phyloP scores from a whole-genome alignment of 495 filamentous ascomycete genomes.

The Friedmanniomyces simplex region DNA sequence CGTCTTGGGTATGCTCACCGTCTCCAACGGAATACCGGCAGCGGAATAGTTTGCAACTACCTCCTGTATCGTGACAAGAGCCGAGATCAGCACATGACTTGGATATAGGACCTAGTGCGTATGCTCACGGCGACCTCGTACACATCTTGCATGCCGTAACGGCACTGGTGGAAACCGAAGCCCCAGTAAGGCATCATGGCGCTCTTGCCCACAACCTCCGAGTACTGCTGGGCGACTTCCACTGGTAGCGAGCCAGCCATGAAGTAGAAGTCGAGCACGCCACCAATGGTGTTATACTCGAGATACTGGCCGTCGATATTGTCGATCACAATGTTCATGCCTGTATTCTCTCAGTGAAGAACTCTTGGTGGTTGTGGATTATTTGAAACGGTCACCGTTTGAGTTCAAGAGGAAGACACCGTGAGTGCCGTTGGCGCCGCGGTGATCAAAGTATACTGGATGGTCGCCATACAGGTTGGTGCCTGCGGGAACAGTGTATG shows the following conservation, averaged over 20 bases:
- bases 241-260: conserved; percentile 60
- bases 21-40: conserved; percentile 71
- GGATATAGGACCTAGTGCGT: too few relatives aligned
- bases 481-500: conserved; percentile 53
- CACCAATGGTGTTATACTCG: conserved; percentile 75
- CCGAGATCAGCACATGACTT: too few relatives aligned
- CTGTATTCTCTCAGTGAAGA: too few relatives aligned
- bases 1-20: too few relatives aligned
- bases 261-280: conserved; percentile 82
- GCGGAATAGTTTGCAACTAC: conserved; percentile 68
- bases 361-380: too few relatives aligned
- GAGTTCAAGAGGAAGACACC: conserved; percentile 75
- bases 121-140: conserved; percentile 68
- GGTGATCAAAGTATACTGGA: conserved; percentile 75
- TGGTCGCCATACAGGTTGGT: conserved; percentile 75
- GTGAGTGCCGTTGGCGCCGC: conserved; percentile 55
- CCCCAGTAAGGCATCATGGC: conserved; percentile 50
- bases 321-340: conserved; percentile 76
- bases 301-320: conserved; percentile 57
- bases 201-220: conserved; percentile 55
- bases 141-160: conserved; percentile 64
- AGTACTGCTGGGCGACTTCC: conserved; percentile 64
- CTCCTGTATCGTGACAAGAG: too few relatives aligned
- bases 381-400: too few relatives aligned
- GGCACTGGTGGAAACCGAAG: conserved; percentile 69